Evolutionary conservation across 768 basidiomycete species (phyloP).

Genomic region (Tulasnella sp.): DNA sequence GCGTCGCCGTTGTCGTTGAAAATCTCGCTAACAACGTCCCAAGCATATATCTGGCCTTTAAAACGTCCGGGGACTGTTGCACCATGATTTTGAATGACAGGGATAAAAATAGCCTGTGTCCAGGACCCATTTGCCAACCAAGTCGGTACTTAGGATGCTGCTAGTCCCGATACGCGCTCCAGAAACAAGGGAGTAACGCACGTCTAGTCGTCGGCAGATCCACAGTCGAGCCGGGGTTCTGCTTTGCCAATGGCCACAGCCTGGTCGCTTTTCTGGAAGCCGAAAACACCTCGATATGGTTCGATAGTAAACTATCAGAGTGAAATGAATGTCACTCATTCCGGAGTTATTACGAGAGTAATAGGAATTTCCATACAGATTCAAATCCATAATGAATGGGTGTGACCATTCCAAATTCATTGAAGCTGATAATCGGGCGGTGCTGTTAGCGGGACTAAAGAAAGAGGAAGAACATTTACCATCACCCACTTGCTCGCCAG

Average conservation of each 20-base stretch:
- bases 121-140: slow-evolving; percentile 23
- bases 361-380: background rate
- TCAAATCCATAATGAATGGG: background rate
- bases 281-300: slow-evolving; percentile 7
- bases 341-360: too few relatives aligned
- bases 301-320: background rate
- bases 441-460: background rate
- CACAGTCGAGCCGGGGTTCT: background rate
- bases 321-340: too few relatives aligned
- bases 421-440: background rate
- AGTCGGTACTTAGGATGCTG: slow-evolving; percentile 9
- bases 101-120: slow-evolving; percentile 35
- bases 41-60: slow-evolving; percentile 21
- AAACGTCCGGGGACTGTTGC: slow-evolving; percentile 39
- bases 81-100: slow-evolving; percentile 55
- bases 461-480: background rate
- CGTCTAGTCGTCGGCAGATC: background rate
- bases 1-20: background rate
- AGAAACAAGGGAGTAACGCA: background rate
- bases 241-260: background rate
- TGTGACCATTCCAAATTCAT: slow-evolving; percentile 23
- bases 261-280: background rate
- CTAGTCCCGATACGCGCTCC: background rate
- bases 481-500: background rate
- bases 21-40: background rate